Evolutionary conservation across 2,329 filamentous ascomycete genomes (phyloP), one percentile per base, ranked within the genome.

Genomic region (Epichloe hybrida): DNA sequence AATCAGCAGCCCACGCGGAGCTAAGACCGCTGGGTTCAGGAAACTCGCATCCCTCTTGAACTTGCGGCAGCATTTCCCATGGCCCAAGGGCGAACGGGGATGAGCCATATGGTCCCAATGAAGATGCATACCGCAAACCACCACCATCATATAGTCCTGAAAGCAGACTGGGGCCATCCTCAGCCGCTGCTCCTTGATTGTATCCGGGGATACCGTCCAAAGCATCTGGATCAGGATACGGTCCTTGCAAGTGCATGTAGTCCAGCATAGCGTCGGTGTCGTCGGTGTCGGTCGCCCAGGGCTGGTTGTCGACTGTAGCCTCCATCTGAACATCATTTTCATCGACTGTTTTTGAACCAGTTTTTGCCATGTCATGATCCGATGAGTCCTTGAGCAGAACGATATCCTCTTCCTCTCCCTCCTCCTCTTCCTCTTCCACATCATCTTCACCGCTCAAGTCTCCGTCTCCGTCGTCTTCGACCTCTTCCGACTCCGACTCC

Each of bases 1-100:
- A 54, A 37, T 50, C 48, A 1, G 61, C 56, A 12, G 63, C 61
- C 65, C 66, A 68, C 36, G 67, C 66, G 3, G 66, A 68, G n/a
- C 50, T 59, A 23, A 60, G 39, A 1, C 60, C 58, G 31, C 56
- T 59, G 53, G 66, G 56, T 17, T 58, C 55, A 21, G 66, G 60
- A 54, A 62, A 59, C n/a, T 65, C 51, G 54, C 66, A 63, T 59
- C 64, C 58, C 55, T 66, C 58, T 5, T 51, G 55, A 20, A 51
- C 20, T 23, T 46, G 54, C 3, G 53, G 51, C 4, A 55, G 44
- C 20, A 56, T 49, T 20, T 52, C 51, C 46, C 51, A 51, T 21
- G 42, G 49, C 12, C 54, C 54, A 42, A 60, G 54, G 3, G 56
- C 51, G 20, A 58, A 53, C 5, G 55, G 55, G 5, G 59, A 57